These are phyloP conservation scores for Uronychia binucleata DNA, from an alignment of 73 alveolate species.

Conservation along the genomic window DNA sequence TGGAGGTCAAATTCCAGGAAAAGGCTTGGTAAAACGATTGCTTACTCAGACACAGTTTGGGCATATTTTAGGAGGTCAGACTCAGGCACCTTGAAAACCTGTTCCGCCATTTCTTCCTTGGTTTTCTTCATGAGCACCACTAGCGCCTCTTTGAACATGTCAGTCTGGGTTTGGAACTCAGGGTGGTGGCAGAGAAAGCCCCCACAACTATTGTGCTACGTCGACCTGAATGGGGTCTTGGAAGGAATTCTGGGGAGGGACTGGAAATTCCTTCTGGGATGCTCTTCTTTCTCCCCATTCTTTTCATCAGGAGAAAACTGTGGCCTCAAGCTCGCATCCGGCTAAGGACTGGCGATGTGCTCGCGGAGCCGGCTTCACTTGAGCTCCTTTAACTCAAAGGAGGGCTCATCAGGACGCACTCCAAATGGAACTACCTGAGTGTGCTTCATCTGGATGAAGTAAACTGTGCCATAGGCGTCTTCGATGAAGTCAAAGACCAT, in stretches of 20 bases:
- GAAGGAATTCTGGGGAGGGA: neutral
- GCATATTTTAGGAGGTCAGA: neutral
- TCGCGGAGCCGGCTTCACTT: no score
- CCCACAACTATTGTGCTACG: neutral
- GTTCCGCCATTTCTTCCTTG: neutral
- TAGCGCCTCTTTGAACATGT: neutral
- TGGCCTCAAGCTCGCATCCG: no score
- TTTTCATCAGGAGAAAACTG: neutral
- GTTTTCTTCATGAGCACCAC: neutral
- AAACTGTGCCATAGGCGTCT: neutral
- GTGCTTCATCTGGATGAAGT: neutral
- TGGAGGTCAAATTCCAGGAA: neutral
- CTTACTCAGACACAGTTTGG: neutral
- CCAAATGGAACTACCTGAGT: neutral
- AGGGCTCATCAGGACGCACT: no score
- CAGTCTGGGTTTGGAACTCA: neutral
- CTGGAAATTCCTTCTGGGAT: no score
- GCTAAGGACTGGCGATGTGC: no score
- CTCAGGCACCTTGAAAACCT: neutral
- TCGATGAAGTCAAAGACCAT: neutral
- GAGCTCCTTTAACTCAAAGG: no score
- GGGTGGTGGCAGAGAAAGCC: neutral
- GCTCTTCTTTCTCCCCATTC: neutral
- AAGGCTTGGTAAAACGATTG: neutral
- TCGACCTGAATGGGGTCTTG: neutral